Percentiles rank a stretch among this genome's conserved stretches.
Conservation (phyloP, 306 rosid genomes). For the Luffa acutangula region DNA sequence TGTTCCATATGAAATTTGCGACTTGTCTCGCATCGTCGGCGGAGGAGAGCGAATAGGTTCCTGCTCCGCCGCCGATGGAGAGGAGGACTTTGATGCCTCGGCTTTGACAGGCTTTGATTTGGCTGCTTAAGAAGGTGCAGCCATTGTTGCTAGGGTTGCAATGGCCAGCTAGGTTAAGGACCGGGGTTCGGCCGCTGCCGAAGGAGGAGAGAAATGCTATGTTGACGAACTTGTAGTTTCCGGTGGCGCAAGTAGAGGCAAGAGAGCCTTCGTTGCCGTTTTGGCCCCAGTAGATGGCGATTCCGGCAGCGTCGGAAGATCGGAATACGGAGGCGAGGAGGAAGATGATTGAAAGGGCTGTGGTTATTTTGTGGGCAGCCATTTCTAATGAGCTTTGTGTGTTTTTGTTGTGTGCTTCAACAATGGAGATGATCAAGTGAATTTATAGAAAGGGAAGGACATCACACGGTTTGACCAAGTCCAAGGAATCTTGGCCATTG, state of each 20-base stretch:
- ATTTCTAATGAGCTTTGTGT: slow-evolving; percentile 12
- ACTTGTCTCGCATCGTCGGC: slow-evolving; percentile 34
- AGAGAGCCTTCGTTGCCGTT: slow-evolving; percentile 29
- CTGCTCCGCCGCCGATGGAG: slow-evolving; percentile 40
- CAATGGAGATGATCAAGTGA: background rate
- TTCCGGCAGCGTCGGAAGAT: slow-evolving; percentile 3
- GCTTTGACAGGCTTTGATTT: slow-evolving; percentile 34
- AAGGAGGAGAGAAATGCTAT: slow-evolving; percentile 38
- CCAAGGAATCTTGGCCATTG: background rate
- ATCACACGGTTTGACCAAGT: background rate
- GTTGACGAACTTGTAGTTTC: slow-evolving; percentile 51
- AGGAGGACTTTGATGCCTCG: slow-evolving; percentile 44
- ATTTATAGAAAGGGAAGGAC: background rate
- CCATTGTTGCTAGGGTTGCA: slow-evolving; percentile 16
- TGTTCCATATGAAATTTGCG: slow-evolving; percentile 38
- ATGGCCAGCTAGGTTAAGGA: slow-evolving; percentile 35
- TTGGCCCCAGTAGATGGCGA: slow-evolving; percentile 70
- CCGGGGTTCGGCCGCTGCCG: slow-evolving; percentile 36
- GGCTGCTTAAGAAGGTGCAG: slow-evolving; percentile 21
- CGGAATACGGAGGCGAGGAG: slow-evolving; percentile 14
- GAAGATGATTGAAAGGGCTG: slow-evolving; percentile 15
- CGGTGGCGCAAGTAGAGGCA: slow-evolving; percentile 34
- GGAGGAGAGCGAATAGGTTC: slow-evolving; percentile 33
- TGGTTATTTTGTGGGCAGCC: slow-evolving; percentile 25
- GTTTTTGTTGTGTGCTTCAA: background rate